Evolutionary conservation across 305 asterid genomes (phyloP).

Genomic region (Fraxinus ornus): DNA sequence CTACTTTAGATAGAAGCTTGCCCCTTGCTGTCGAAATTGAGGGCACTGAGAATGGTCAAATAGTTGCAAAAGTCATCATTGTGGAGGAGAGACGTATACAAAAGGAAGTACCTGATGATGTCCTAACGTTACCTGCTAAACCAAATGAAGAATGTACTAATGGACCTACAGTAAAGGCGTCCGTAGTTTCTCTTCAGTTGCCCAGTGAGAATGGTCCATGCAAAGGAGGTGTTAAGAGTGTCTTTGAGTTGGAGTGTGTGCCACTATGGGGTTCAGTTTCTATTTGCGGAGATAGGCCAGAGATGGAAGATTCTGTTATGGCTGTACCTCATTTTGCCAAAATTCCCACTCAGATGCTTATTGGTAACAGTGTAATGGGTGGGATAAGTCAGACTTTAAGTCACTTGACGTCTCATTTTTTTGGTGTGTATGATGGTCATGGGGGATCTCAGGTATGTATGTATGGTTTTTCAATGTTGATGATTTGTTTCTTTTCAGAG

Average conservation of each 20-base stretch:
- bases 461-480: not conserved
- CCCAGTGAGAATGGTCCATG: constrained; percentile 42
- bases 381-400: constrained; percentile 62
- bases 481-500: not conserved
- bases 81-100: constrained; percentile 56
- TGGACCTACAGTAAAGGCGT: constrained; percentile 55
- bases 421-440: constrained; percentile 93
- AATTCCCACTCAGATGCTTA: constrained; percentile 75
- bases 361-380: constrained; percentile 50
- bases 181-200: constrained; percentile 59
- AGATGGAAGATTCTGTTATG: constrained; percentile 78
- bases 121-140: constrained; percentile 22
- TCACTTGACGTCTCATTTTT: constrained; percentile 71
- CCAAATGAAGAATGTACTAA: constrained; percentile 38
- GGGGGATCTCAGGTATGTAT: constrained; percentile 82
- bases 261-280: constrained; percentile 89
- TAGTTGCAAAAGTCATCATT: constrained; percentile 74
- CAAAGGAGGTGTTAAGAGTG: constrained; percentile 56
- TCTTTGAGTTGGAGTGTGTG: constrained; percentile 73
- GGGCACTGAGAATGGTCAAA: constrained; percentile 61
- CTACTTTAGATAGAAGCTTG: constrained; percentile 45
- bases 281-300: constrained; percentile 67
- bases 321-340: constrained; percentile 63
- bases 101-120: constrained; percentile 37
- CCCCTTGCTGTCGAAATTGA: constrained; percentile 84